These are phyloP conservation scores for Beauveria brongniartii DNA, from an alignment of 2,329 filamentous ascomycete species.

Conservation along the genomic window DNA sequence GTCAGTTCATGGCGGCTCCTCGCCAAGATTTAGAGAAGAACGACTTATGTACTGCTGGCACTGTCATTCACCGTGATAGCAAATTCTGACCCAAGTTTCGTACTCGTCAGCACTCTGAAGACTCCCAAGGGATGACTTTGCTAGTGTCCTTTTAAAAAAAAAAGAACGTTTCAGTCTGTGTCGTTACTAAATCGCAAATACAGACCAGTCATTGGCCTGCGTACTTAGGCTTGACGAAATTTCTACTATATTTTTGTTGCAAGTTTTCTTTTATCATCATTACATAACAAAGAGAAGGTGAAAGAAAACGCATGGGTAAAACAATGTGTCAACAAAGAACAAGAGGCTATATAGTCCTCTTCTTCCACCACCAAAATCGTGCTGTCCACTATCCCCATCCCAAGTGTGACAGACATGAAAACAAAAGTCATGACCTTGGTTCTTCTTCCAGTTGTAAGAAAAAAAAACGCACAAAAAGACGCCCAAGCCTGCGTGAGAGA, in stretches of 20 bases:
- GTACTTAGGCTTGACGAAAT: neutral
- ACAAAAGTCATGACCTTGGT: constrained; percentile 3
- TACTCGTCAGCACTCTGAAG: neutral
- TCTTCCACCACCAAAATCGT: constrained; percentile 2
- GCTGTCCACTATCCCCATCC: neutral
- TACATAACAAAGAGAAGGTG: constrained; percentile 5
- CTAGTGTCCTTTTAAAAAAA: no score
- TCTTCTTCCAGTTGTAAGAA: neutral
- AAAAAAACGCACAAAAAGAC: constrained; percentile 9
- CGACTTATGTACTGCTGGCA: no score
- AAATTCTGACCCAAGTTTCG: no score
- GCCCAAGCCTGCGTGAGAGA: constrained; percentile 5
- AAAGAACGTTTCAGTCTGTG: neutral
- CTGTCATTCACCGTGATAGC: no score
- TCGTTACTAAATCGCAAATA: neutral
- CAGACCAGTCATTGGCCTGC: neutral
- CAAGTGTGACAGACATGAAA: constrained; percentile 8
- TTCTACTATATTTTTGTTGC: constrained; percentile 1
- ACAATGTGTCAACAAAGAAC: neutral
- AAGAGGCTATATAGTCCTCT: neutral
- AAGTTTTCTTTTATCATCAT: constrained; percentile 10
- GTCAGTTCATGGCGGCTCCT: no score
- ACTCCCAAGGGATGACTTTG: no score
- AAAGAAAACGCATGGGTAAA: neutral
- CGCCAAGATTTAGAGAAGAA: no score